These are phyloP conservation scores for Vicia faba DNA, from an alignment of 306 rosid species.

Conservation along the genomic window DNA sequence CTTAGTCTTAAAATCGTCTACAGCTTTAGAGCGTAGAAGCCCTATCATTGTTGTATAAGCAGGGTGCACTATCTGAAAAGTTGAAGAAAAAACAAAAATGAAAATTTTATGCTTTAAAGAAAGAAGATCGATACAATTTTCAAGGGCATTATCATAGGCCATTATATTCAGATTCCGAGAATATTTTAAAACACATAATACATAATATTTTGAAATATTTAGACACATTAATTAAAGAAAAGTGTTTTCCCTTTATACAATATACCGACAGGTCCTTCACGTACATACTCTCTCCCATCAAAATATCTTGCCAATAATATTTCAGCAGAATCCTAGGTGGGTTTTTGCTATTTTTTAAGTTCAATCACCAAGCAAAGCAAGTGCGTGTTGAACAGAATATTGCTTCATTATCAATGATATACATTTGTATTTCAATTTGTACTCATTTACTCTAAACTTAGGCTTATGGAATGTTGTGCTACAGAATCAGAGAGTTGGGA, in stretches of 20 bases:
- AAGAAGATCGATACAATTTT: background rate
- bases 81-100: constrained; percentile 30
- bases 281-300: background rate
- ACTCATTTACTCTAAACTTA: background rate
- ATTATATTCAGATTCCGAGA: background rate
- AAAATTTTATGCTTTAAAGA: background rate
- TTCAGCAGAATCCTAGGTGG: background rate
- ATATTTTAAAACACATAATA: background rate
- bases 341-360: constrained; percentile 20
- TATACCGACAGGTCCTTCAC: background rate
- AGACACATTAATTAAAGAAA: background rate
- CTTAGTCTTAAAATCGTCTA: constrained; percentile 60
- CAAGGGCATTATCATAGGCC: background rate
- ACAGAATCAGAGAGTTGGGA: background rate
- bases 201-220: background rate
- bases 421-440: background rate
- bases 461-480: background rate
- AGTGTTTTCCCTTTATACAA: background rate
- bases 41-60: constrained; percentile 66
- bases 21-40: constrained; percentile 62
- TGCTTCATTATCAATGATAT: background rate
- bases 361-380: constrained; percentile 22
- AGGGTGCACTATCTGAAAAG: constrained; percentile 71
- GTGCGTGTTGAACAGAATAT: constrained; percentile 15
- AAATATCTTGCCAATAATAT: constrained; percentile 20